Percentiles rank a stretch among this genome's conserved stretches.
phyloP scores from a whole-genome alignment of 2,329 filamentous ascomycete species.

The Colletotrichum sp. region DNA sequence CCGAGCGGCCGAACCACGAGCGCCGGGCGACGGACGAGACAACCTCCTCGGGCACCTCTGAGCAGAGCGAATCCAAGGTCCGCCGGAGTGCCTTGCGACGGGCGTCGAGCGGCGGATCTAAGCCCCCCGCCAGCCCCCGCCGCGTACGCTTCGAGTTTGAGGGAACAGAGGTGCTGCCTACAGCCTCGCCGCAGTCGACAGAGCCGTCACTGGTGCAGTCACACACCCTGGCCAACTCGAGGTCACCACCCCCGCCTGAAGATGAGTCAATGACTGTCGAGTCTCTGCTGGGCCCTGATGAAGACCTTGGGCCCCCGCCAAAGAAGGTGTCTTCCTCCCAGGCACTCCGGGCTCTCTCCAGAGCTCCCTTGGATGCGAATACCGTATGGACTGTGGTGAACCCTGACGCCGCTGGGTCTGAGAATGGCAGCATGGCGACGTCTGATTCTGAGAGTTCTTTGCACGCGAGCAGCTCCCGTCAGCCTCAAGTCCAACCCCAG shows the following conservation, averaged over 20 bases:
- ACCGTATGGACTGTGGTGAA: conserved; percentile 57
- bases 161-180: conserved; percentile 65
- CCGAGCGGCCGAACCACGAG: conserved; percentile 36
- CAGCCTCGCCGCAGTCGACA: conserved; percentile 54
- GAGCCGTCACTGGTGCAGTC: conserved; percentile 34
- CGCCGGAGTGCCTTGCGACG: conserved; percentile 64
- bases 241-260: conserved; percentile 25
- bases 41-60: conserved; percentile 55
- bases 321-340: conserved; percentile 63
- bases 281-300: conserved; percentile 39
- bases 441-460: conserved; percentile 12
- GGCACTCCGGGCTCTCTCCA: conserved; percentile 55
- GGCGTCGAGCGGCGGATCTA: conserved; percentile 51
- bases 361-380: conserved; percentile 55
- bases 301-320: conserved; percentile 46
- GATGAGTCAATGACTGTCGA: conserved; percentile 31
- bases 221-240: conserved; percentile 25
- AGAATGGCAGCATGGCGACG: conserved; percentile 9
- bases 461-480: background rate
- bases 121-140: conserved; percentile 58
- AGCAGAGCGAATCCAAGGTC: conserved; percentile 54
- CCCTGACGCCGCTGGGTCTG: conserved; percentile 17
- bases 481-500: background rate
- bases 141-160: conserved; percentile 67
- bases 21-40: conserved; percentile 51